Evolutionary conservation across 768 basidiomycete species (phyloP).

Genomic region (Exsudoporus frostii): DNA sequence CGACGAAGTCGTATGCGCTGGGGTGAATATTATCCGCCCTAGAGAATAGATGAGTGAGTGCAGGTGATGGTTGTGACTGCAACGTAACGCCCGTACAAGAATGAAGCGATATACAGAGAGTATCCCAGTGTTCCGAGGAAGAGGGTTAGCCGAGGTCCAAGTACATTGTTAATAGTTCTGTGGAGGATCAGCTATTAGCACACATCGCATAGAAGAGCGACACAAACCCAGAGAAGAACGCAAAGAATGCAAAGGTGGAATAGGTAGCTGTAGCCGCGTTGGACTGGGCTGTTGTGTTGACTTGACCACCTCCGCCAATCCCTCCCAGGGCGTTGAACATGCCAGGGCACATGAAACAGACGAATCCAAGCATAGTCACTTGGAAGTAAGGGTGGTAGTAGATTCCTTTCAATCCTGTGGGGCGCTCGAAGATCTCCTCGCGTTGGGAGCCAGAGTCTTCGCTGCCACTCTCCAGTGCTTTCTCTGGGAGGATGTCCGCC

Average conservation of each 20-base stretch:
- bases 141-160: conserved; percentile 75
- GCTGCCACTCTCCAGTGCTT: conserved; percentile 26
- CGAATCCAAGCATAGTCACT: conserved; percentile 61
- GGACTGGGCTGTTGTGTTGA: conserved; percentile 61
- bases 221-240: conserved; percentile 70
- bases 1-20: conserved; percentile 57
- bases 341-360: conserved; percentile 59
- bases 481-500: conserved; percentile 17
- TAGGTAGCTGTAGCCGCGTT: conserved; percentile 73
- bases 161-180: conserved; percentile 75
- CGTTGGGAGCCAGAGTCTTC: conserved; percentile 28
- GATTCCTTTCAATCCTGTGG: conserved; percentile 49
- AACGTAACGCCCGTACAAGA: conserved; percentile 47
- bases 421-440: conserved; percentile 42
- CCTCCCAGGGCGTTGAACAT: conserved; percentile 81
- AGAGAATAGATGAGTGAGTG: conserved; percentile 1
- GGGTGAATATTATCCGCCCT: conserved; percentile 73
- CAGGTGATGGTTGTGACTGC: background rate
- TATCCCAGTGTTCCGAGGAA: conserved; percentile 74
- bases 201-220: background rate
- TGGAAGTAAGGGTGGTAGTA: conserved; percentile 51
- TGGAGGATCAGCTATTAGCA: background rate
- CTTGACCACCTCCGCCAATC: conserved; percentile 74
- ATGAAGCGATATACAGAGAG: conserved; percentile 70
- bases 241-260: conserved; percentile 55